phyloP scores from a whole-genome alignment of 805 yeast genomes.

The Yarrowia sp. region DNA sequence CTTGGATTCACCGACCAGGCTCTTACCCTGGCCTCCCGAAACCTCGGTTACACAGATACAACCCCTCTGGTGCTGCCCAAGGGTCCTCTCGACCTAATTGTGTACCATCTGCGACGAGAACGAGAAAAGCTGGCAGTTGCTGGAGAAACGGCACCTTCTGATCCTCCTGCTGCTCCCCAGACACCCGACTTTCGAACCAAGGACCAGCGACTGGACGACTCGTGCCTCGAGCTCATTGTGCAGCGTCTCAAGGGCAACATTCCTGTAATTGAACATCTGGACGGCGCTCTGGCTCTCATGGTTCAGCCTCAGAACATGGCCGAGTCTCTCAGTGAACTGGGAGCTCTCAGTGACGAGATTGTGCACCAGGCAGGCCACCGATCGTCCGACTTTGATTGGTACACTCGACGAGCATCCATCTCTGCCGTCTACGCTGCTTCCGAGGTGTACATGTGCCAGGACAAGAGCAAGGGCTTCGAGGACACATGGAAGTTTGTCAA shows the following conservation, averaged over 20 bases:
- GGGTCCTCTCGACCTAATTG: constrained; percentile 54
- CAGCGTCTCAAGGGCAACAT: constrained; percentile 51
- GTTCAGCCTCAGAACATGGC: constrained; percentile 61
- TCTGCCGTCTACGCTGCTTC: constrained; percentile 68
- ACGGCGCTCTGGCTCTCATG: constrained; percentile 57
- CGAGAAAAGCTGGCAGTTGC: constrained; percentile 31
- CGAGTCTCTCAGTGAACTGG: constrained; percentile 63
- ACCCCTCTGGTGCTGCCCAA: constrained; percentile 45
- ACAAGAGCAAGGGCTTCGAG: constrained; percentile 52
- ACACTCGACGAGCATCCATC: constrained; percentile 74
- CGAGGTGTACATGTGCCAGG: constrained; percentile 79
- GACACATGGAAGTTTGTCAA: constrained; percentile 66
- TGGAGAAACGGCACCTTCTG: not conserved
- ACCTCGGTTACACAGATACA: constrained; percentile 52
- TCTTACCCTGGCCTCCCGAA: constrained; percentile 50
- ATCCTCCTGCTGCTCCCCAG: constrained; percentile 38
- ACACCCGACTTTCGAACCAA: constrained; percentile 39
- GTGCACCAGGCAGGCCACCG: constrained; percentile 74
- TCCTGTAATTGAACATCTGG: constrained; percentile 30
- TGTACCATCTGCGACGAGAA: constrained; percentile 48
- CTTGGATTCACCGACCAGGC: constrained; percentile 53
- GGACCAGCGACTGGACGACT: constrained; percentile 43
- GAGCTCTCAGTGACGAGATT: constrained; percentile 77
- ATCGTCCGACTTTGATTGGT: constrained; percentile 85
- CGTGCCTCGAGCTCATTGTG: constrained; percentile 44